Evolutionary conservation across 139 green algal genomes (phyloP), one percentile per base, ranked within the genome.

Genomic region (Deuterostichococcus epilithicus): DNA sequence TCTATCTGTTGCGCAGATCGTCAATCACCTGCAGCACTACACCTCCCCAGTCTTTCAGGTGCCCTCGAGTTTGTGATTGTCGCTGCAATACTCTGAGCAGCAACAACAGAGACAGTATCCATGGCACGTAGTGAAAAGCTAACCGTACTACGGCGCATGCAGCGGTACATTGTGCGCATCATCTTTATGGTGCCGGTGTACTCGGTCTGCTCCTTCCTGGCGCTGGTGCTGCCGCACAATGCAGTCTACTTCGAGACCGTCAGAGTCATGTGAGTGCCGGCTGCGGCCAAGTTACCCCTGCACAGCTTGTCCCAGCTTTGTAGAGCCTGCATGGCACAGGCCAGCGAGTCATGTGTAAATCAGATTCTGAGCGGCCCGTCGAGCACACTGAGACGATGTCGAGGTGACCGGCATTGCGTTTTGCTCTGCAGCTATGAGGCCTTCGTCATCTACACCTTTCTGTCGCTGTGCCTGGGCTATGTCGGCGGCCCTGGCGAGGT

Each of bases 361-460:
- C n/a, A 26, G 18, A 18, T 60, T 30, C 15, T 26, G 68, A 6
- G 65, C 38, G 13, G 45, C 45, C 45, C 13, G 45, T 60, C 45
- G 15, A 60, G 45, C 45, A 65, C 37, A 23, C 37, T 34, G n/a
- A 33, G 26, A 32, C 13, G 26, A 47, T 30, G 26, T 47, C 23
- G 63, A 72, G 73, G 18, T 70, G 28, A 23, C 52, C n/a, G n/a
- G n/a, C n/a, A n/a, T n/a, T n/a, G n/a, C 52, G 52, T 63, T n/a
- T 28, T 63, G 52, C 52, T 76, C 30, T 74, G 74, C 86, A 95
- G 90, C 84, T 98, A 98, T 72, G 94, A 99, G 77, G 92, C 96
- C 8, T 99, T 88, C 88, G 90, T 99, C 28, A 96, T 99, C 74
- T 99, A 99, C 88, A 98, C 96, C 78, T 99, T 99, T 86, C 87